These are phyloP conservation scores for Hypoxylon sp. DNA, from an alignment of 2,329 filamentous ascomycete species.

Conservation along the genomic window DNA sequence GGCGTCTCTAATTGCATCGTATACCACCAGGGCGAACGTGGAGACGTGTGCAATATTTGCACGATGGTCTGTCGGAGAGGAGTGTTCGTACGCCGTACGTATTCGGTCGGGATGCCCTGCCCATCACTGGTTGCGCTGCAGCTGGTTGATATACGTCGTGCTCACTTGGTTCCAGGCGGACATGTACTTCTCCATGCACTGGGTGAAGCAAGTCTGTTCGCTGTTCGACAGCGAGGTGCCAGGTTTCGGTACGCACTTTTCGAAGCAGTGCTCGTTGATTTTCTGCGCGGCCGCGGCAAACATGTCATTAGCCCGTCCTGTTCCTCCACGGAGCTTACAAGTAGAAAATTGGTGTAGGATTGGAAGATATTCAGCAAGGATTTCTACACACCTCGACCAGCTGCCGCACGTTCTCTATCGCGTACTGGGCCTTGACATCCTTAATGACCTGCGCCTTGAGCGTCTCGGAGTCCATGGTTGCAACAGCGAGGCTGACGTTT, in stretches of 20 bases:
- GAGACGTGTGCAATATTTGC: neutral
- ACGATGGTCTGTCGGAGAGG: neutral
- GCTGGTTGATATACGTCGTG: constrained; percentile 68
- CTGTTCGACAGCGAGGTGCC: constrained; percentile 70
- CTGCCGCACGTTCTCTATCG: constrained; percentile 71
- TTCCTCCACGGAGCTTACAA: neutral
- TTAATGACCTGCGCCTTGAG: constrained; percentile 70
- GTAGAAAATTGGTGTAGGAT: neutral
- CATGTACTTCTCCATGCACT: constrained; percentile 89
- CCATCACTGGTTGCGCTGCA: constrained; percentile 63
- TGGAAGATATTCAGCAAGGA: neutral
- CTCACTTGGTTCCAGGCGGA: constrained; percentile 79
- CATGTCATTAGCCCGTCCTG: neutral
- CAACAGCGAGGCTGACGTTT: constrained; percentile 21
- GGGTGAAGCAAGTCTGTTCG: constrained; percentile 75
- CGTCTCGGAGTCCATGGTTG: constrained; percentile 63
- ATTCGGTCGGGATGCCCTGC: neutral
- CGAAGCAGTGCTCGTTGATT: constrained; percentile 83
- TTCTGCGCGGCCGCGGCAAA: constrained; percentile 62
- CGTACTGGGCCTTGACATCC: constrained; percentile 70
- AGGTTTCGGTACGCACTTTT: constrained; percentile 76
- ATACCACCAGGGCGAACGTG: constrained; percentile 9
- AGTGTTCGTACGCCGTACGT: constrained; percentile 29
- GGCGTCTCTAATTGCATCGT: constrained; percentile 21
- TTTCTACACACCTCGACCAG: constrained; percentile 74